phyloP scores from a whole-genome alignment of 2,329 filamentous ascomycete species.

The Trichoderma harzianum region DNA sequence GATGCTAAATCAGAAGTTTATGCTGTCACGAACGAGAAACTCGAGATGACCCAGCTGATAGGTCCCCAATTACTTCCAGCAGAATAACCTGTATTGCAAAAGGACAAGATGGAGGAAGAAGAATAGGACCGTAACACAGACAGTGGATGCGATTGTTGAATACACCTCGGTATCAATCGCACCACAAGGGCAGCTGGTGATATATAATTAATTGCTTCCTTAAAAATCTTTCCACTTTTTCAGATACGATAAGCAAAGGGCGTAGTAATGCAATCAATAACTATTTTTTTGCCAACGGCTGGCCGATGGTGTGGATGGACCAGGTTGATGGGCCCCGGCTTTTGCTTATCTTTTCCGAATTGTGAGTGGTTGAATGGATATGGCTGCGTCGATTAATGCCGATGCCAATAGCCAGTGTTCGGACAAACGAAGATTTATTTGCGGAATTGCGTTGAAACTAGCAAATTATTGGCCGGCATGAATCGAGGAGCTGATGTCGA shows the following conservation, averaged over 20 bases:
- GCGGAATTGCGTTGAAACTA: not conserved
- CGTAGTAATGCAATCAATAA: conserved; percentile 5
- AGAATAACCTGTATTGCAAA: not conserved
- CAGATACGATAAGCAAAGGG: conserved; percentile 8
- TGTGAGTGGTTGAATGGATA: not conserved
- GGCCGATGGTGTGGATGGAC: conserved; percentile 1
- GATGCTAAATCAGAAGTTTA: not conserved
- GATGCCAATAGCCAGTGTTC: not conserved
- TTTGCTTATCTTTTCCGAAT: conserved; percentile 13
- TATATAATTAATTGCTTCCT: not conserved
- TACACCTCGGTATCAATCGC: not conserved
- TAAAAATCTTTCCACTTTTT: not conserved
- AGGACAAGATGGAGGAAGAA: not conserved
- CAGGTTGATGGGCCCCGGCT: not conserved
- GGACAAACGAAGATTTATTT: not conserved
- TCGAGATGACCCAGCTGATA: not conserved
- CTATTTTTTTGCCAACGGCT: not conserved
- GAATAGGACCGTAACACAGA: not conserved
- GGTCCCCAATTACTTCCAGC: not conserved
- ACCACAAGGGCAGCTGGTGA: not conserved
- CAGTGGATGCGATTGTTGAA: not conserved
- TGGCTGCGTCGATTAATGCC: not conserved
- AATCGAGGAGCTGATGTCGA: not conserved
- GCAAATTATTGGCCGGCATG: not conserved
- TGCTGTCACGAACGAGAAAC: not conserved